Evolutionary conservation across 495 filamentous ascomycete genomes (phyloP), one percentile per base, ranked within the genome.

Genomic region (Physcia stellaris): DNA sequence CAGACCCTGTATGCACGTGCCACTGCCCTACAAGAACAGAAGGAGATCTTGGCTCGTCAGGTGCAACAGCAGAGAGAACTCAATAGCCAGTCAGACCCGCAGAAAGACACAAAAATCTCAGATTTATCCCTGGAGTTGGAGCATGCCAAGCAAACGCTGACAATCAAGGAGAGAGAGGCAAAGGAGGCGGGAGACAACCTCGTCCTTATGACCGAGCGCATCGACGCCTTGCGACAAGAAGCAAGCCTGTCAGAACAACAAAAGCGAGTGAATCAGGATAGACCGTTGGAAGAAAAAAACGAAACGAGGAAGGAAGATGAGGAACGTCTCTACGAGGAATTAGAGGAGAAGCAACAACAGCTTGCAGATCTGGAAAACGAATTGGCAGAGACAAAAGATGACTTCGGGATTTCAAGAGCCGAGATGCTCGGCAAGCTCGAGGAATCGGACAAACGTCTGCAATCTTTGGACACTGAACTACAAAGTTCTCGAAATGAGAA

Each of bases 61-160:
- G 84, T 94, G 47, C 85, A 92, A 59, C 84, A 93, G 53, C 86
- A 95, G 57, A 78, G 85, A 28, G 84, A 90, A 49, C 69, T 93
- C 35, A 90, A 86, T 53, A 82, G 60, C 46, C 70, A 72, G 49
- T 76, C 71, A 0, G 71, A 76, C 42, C 60, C 63, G 0, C 61
- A 74, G 43, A 66, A 70, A 32, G 73, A 76, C 45, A 62, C 63
- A 4, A 62, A 70, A 31, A 61, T 73, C 28, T 63, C 55, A 21
- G 63, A 68, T 18, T 42, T 71, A 32, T 60, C 60, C 19, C 66
- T 67, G 66, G 60, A 70, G 47, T 42, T 70, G 31, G 40, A 66
- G 37, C 56, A 62, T 26, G 42, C 46, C 5, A 66, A 58, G 35
- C 60, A 53, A 35, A 56, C 63, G 4, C 50, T 61, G 13, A 61